Conservation (phyloP, 257 asterid genomes). For the Craterostigma plantagineum region DNA sequence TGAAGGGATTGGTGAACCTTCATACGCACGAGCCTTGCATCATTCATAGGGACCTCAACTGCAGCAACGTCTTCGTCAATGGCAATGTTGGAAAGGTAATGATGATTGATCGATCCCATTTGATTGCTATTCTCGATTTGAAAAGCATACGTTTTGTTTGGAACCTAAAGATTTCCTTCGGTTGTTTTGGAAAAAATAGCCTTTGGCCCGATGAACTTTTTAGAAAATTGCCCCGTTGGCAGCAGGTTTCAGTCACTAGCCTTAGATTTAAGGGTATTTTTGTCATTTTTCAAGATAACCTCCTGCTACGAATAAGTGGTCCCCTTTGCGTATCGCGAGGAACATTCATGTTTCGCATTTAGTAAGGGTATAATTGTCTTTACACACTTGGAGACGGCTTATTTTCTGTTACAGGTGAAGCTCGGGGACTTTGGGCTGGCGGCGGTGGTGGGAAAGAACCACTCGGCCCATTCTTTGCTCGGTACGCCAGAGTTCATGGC, state of each 20-base stretch:
- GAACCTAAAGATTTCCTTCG: no score
- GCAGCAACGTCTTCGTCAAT: conserved; percentile 2
- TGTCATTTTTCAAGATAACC: neutral
- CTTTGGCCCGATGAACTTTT: no score
- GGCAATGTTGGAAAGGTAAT: conserved; percentile 2
- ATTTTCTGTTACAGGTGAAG: neutral
- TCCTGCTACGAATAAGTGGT: neutral
- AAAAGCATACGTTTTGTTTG: no score
- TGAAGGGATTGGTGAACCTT: conserved; percentile 1
- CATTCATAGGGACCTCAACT: conserved; percentile 2
- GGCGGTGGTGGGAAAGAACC: neutral
- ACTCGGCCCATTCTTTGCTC: neutral
- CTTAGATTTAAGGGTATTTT: no score
- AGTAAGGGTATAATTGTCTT: no score
- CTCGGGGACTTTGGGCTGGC: neutral
- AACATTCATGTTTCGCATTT: neutral
- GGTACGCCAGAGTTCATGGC: conserved; percentile 2
- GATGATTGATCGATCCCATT: neutral
- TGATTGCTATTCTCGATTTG: no score
- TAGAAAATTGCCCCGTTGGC: no score
- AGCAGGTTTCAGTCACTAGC: no score
- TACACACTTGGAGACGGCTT: no score
- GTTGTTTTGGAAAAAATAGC: no score
- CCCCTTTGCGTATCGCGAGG: neutral
- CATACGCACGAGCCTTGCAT: conserved; percentile 1